Evolutionary conservation across 495 filamentous ascomycete genomes (phyloP).

Genomic region (Neurospora sp.): DNA sequence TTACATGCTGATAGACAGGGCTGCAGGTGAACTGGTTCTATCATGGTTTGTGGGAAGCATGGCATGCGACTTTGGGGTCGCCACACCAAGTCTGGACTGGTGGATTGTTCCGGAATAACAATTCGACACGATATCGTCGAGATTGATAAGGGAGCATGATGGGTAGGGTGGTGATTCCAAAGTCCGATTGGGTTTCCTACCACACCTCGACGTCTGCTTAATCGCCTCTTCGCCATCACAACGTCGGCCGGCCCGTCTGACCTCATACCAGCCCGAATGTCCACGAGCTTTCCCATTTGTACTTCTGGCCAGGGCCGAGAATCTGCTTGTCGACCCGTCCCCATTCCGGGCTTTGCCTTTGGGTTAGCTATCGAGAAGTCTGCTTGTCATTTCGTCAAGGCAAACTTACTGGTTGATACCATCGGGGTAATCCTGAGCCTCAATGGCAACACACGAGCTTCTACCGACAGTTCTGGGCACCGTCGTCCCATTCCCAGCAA

Average conservation of each 20-base stretch:
- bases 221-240: neutral
- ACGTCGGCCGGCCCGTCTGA: neutral
- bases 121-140: neutral
- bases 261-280: slow-evolving; percentile 31
- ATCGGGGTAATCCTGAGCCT: slow-evolving; percentile 64
- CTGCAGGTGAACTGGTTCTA: neutral
- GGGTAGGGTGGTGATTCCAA: neutral
- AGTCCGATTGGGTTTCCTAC: neutral
- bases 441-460: slow-evolving; percentile 51
- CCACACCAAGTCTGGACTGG: neutral
- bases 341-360: slow-evolving; percentile 51
- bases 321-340: slow-evolving; percentile 48
- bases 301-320: slow-evolving; percentile 40
- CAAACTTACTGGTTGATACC: slow-evolving; percentile 58
- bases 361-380: slow-evolving; percentile 3
- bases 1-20: neutral
- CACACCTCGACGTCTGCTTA: neutral
- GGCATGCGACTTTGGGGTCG: neutral
- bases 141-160: neutral
- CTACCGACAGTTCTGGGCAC: slow-evolving; percentile 33
- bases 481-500: slow-evolving; percentile 27
- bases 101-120: neutral
- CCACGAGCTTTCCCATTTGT: slow-evolving; percentile 41
- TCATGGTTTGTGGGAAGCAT: neutral
- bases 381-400: slow-evolving; percentile 1